Percentiles rank a stretch among this genome's conserved stretches.
phyloP scores from a whole-genome alignment of 306 rosid species.

The Trifolium repens region DNA sequence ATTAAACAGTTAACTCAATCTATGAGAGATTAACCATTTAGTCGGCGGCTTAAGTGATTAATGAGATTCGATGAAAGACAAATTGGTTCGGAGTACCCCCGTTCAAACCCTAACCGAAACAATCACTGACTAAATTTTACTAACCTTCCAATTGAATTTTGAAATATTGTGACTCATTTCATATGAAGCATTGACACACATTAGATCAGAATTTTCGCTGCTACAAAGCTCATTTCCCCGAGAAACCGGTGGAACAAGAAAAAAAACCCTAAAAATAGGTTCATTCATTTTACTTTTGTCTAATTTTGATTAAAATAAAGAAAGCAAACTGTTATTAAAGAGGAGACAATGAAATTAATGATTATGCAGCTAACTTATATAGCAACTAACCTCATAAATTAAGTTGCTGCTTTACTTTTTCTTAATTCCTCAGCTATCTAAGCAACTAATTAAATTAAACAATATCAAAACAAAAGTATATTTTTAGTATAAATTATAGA shows the following conservation, averaged over 20 bases:
- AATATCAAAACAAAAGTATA: slow-evolving; percentile 3
- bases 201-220: too few species aligned
- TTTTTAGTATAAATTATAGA: neutral
- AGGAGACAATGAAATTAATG: slow-evolving; percentile 7
- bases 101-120: neutral
- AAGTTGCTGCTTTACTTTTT: neutral
- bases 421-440: slow-evolving; percentile 32
- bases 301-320: slow-evolving; percentile 9
- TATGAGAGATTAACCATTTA: neutral
- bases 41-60: neutral
- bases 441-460: slow-evolving; percentile 35
- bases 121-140: neutral
- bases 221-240: too few species aligned
- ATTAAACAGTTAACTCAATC: neutral
- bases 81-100: neutral
- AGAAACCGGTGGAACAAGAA: neutral
- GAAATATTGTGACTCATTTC: neutral
- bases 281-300: neutral
- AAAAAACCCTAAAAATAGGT: neutral
- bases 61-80: neutral
- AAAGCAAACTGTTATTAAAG: neutral
- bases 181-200: neutral
- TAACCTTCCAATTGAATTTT: neutral
- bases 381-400: slow-evolving; percentile 15
- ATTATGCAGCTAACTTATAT: slow-evolving; percentile 7